phyloP scores from a whole-genome alignment of 257 asterid species.

The Solanum commersonii region DNA sequence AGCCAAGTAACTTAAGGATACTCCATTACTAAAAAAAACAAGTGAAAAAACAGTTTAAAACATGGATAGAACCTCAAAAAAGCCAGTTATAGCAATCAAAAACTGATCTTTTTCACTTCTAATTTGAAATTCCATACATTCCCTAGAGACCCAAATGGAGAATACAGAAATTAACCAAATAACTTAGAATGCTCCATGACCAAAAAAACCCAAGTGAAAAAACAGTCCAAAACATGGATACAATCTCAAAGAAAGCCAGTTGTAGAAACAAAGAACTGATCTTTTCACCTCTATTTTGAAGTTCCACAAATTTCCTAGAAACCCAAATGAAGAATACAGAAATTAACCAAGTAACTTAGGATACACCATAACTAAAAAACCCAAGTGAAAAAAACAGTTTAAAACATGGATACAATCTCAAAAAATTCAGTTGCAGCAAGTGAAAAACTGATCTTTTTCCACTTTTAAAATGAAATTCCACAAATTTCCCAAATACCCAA shows the following conservation, averaged over 20 bases:
- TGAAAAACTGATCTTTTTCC: background rate
- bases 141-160: background rate
- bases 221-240: background rate
- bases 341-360: background rate
- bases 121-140: background rate
- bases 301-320: background rate
- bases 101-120: background rate
- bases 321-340: background rate
- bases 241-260: background rate
- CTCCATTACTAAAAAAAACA: background rate
- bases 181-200: background rate
- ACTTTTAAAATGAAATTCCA: background rate
- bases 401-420: background rate
- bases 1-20: background rate
- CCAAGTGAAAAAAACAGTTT: background rate
- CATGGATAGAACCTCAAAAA: background rate
- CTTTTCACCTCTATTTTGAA: background rate
- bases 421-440: background rate
- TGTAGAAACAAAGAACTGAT: background rate
- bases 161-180: background rate
- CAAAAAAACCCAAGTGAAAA: background rate
- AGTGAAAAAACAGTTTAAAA: background rate
- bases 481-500: background rate
- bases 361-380: background rate
- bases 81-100: background rate